A percentile compares a stretch with the other conserved stretches of the same genome.
These are phyloP conservation scores for Epicoccum nigrum DNA, from an alignment of 2,329 filamentous ascomycete genomes.

Conservation along the genomic window DNA sequence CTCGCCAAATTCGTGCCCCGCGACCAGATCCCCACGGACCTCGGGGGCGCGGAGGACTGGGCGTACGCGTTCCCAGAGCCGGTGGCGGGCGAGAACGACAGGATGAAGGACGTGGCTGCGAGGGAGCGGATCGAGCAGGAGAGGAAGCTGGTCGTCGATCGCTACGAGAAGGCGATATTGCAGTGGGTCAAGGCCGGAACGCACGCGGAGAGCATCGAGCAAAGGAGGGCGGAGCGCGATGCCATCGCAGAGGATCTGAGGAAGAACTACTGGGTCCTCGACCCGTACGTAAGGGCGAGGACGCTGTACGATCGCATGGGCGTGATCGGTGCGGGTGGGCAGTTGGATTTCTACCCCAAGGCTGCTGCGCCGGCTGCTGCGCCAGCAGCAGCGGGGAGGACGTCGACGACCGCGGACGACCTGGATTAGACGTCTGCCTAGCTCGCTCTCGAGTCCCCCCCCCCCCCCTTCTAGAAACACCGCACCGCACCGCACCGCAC, in stretches of 20 bases:
- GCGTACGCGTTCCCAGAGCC: constrained; percentile 84
- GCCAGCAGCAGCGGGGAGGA: constrained; percentile 12
- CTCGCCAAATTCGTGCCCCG: constrained; percentile 76
- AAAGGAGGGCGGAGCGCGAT: constrained; percentile 64
- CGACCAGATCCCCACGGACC: constrained; percentile 75
- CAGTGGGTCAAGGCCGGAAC: constrained; percentile 70
- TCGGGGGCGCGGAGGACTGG: constrained; percentile 87
- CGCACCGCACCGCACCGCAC: too few species aligned
- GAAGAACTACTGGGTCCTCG: constrained; percentile 84
- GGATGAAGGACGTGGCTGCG: constrained; percentile 68
- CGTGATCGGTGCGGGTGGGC: constrained; percentile 70
- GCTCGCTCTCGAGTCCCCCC: too few species aligned
- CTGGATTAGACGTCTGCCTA: constrained; percentile 46
- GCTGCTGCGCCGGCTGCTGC: constrained; percentile 23
- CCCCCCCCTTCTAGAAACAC: too few species aligned
- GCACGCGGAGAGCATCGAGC: constrained; percentile 45
- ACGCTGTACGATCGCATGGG: constrained; percentile 85
- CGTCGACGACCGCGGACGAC: constrained; percentile 42
- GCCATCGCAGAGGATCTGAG: constrained; percentile 68
- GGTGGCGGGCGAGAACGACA: constrained; percentile 73
- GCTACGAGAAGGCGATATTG: constrained; percentile 76
- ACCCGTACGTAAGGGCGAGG: constrained; percentile 83
- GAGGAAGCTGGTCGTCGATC: constrained; percentile 68
- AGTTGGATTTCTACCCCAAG: constrained; percentile 71
- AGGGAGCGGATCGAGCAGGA: constrained; percentile 68